These are phyloP conservation scores for Coniosporium tulheliwenetii DNA, from an alignment of 2,329 filamentous ascomycete species.

Conservation along the genomic window DNA sequence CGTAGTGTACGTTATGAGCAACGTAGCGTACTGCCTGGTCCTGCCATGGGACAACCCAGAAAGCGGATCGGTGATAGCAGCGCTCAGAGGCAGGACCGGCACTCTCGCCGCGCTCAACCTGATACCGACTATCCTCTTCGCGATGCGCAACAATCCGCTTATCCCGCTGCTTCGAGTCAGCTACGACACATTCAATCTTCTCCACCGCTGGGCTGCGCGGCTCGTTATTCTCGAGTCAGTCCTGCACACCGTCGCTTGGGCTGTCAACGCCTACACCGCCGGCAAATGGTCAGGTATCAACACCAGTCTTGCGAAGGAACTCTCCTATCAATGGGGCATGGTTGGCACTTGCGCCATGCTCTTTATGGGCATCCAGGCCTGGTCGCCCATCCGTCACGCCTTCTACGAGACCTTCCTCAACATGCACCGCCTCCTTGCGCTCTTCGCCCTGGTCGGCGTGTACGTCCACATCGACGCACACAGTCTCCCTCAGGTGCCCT, in stretches of 20 bases:
- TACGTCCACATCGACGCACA: slow-evolving; percentile 65
- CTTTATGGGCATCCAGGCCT: slow-evolving; percentile 51
- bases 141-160: slow-evolving; percentile 83
- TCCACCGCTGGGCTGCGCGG: slow-evolving; percentile 72
- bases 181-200: slow-evolving; percentile 91
- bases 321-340: slow-evolving; percentile 51
- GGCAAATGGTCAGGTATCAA: slow-evolving; percentile 45
- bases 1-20: slow-evolving; percentile 50
- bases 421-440: slow-evolving; percentile 62
- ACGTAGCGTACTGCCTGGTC: slow-evolving; percentile 61
- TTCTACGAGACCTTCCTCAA: slow-evolving; percentile 97
- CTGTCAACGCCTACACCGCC: slow-evolving; percentile 45
- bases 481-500: slow-evolving; percentile 51
- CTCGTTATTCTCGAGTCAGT: slow-evolving; percentile 55
- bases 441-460: slow-evolving; percentile 52
- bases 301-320: slow-evolving; percentile 37
- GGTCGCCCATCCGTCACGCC: slow-evolving; percentile 73
- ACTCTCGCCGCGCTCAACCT: slow-evolving; percentile 78
- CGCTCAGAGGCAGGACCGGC: slow-evolving; percentile 74
- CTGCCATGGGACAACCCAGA: slow-evolving; percentile 40
- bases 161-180: slow-evolving; percentile 70
- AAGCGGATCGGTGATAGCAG: slow-evolving; percentile 49
- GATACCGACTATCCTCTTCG: slow-evolving; percentile 77
- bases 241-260: slow-evolving; percentile 58
- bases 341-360: slow-evolving; percentile 44